These are phyloP conservation scores for Haplosporangium sp. DNA, from an alignment of 371 early-diverging fungal species.

Conservation along the genomic window DNA sequence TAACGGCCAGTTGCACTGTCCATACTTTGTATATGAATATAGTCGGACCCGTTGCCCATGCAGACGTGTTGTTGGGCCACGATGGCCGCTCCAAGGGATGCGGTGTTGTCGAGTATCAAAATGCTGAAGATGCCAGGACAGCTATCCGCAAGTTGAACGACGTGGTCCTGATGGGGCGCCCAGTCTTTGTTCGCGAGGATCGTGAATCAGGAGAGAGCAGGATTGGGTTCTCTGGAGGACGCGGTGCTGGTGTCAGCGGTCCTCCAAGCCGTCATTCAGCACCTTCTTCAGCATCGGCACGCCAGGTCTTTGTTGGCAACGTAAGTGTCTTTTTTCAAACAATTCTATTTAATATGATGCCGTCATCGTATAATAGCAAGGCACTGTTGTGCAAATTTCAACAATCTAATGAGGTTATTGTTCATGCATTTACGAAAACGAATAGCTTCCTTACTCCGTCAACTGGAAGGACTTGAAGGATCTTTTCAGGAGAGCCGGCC, in stretches of 20 bases:
- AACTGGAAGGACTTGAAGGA: constrained; percentile 86
- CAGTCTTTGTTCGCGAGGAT: constrained; percentile 84
- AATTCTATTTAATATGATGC: neutral
- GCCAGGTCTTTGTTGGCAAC: constrained; percentile 76
- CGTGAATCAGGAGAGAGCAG: constrained; percentile 63
- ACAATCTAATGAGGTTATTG: no score
- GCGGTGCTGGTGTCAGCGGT: constrained; percentile 12
- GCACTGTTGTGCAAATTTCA: no score
- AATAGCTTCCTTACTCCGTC: constrained; percentile 76
- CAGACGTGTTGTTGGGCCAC: constrained; percentile 38
- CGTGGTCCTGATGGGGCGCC: constrained; percentile 79
- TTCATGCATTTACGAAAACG: neutral
- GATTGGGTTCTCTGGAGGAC: constrained; percentile 59
- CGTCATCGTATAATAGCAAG: no score
- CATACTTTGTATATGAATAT: neutral
- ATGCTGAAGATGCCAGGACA: constrained; percentile 81
- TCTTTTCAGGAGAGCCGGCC: constrained; percentile 75
- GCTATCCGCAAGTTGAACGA: constrained; percentile 83
- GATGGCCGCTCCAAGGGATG: constrained; percentile 58
- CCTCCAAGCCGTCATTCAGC: constrained; percentile 1
- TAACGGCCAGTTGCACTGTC: neutral
- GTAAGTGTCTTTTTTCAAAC: constrained; percentile 52
- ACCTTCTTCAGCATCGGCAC: constrained; percentile 40
- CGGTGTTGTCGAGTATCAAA: constrained; percentile 83
- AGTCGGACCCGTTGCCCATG: constrained; percentile 54